phyloP scores from a whole-genome alignment of 2,329 filamentous ascomycete genomes.

The Apiospora pterosperma region DNA sequence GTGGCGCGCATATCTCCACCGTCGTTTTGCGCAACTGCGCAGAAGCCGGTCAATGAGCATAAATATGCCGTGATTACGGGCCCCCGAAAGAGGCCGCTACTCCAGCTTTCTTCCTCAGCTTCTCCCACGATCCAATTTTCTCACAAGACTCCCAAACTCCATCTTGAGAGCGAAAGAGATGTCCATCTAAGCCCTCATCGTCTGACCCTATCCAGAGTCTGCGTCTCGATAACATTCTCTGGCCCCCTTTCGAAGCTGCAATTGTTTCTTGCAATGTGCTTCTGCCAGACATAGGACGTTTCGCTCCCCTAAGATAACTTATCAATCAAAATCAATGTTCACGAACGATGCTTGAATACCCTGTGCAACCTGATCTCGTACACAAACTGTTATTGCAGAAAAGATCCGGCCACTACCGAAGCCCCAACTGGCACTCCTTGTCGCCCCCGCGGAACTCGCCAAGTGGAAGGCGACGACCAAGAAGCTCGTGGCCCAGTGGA shows the following conservation, averaged over 20 bases:
- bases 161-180: background rate
- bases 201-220: background rate
- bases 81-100: background rate
- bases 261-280: background rate
- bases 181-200: background rate
- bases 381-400: background rate
- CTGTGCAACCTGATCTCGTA: conserved; percentile 1
- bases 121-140: background rate
- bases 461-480: conserved; percentile 1
- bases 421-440: background rate
- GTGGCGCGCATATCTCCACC: conserved; percentile 1
- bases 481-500: conserved; percentile 1
- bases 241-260: background rate
- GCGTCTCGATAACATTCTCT: background rate
- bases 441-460: background rate
- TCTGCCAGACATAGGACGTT: conserved; percentile 3
- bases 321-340: background rate
- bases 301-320: background rate
- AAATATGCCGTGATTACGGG: background rate
- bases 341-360: conserved; percentile 3
- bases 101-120: background rate
- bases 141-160: background rate
- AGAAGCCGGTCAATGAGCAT: background rate
- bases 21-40: conserved; percentile 4
- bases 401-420: background rate